These are phyloP conservation scores for Entonaema liquescens DNA, from an alignment of 495 filamentous ascomycete genomes.

Conservation along the genomic window DNA sequence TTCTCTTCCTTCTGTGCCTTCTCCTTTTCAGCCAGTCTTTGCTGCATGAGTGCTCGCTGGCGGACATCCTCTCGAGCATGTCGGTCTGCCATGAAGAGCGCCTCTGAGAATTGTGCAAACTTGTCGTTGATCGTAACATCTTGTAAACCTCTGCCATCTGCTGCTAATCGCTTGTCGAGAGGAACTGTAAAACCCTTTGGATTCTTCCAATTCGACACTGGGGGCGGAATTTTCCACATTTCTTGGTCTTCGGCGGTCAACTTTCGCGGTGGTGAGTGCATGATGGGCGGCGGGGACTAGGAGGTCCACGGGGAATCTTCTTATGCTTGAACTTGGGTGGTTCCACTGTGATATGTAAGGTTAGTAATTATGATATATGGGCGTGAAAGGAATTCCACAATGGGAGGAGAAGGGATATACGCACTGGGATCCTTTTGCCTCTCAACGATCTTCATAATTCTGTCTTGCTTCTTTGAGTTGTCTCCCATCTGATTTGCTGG, in stretches of 20 bases:
- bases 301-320: conserved; percentile 95
- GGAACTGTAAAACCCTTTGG: conserved; percentile 98
- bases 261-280: conserved; percentile 95
- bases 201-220: conserved; percentile 99
- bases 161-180: conserved; percentile 95
- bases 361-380: conserved; percentile 12
- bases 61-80: conserved; percentile 96
- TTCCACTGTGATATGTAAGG: conserved; percentile 65
- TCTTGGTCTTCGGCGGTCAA: conserved; percentile 97
- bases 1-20: conserved; percentile 93
- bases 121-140: conserved; percentile 99
- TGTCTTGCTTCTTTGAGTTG: conserved; percentile 83
- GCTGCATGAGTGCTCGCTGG: conserved; percentile 93
- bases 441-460: conserved; percentile 98
- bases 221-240: conserved; percentile 93
- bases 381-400: background rate
- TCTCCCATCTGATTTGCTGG: conserved; percentile 98
- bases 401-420: conserved; percentile 3
- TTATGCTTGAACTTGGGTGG: conserved; percentile 99
- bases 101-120: conserved; percentile 95
- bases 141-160: conserved; percentile 89
- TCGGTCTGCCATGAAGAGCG: conserved; percentile 90
- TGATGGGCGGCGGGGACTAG: conserved; percentile 92
- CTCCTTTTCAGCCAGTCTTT: conserved; percentile 95
- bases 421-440: conserved; percentile 84